Conservation (phyloP, 352 stramenopile genomes). For the Phytophthora uliginosa region DNA sequence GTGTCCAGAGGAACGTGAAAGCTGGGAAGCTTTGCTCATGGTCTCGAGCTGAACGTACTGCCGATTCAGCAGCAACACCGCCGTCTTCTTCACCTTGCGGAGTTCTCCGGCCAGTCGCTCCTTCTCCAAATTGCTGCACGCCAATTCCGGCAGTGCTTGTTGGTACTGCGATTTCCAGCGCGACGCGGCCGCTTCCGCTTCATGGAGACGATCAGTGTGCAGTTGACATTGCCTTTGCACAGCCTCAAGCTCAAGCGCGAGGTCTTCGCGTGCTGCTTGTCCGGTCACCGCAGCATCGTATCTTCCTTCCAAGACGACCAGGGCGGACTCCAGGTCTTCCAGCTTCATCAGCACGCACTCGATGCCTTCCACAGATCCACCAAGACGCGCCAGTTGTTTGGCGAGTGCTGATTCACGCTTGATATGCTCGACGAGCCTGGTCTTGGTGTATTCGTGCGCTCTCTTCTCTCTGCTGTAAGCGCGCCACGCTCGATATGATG, state of each 20-base stretch:
- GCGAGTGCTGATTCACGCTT: slow-evolving; percentile 28
- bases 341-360: slow-evolving; percentile 37
- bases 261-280: slow-evolving; percentile 11
- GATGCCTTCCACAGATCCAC: slow-evolving; percentile 26
- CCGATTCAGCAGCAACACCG: slow-evolving; percentile 35
- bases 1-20: not conserved
- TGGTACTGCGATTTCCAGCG: slow-evolving; percentile 33
- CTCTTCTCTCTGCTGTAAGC: slow-evolving; percentile 43
- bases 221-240: slow-evolving; percentile 5
- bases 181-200: slow-evolving; percentile 22
- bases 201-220: slow-evolving; percentile 19
- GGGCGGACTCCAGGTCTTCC: slow-evolving; percentile 34
- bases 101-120: slow-evolving; percentile 25
- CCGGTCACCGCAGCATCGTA: slow-evolving; percentile 2
- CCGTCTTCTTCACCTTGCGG: slow-evolving; percentile 35
- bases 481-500: slow-evolving; percentile 39
- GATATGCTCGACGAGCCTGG: slow-evolving; percentile 31
- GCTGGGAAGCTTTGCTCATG: not conserved
- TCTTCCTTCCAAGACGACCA: slow-evolving; percentile 14
- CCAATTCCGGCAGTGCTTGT: slow-evolving; percentile 20
- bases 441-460: slow-evolving; percentile 46
- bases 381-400: slow-evolving; percentile 29
- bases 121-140: slow-evolving; percentile 25
- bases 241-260: slow-evolving; percentile 11
- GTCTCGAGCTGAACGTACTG: slow-evolving; percentile 21